phyloP scores from a whole-genome alignment of 2,329 filamentous ascomycete genomes.

The Westerdykella sp. region DNA sequence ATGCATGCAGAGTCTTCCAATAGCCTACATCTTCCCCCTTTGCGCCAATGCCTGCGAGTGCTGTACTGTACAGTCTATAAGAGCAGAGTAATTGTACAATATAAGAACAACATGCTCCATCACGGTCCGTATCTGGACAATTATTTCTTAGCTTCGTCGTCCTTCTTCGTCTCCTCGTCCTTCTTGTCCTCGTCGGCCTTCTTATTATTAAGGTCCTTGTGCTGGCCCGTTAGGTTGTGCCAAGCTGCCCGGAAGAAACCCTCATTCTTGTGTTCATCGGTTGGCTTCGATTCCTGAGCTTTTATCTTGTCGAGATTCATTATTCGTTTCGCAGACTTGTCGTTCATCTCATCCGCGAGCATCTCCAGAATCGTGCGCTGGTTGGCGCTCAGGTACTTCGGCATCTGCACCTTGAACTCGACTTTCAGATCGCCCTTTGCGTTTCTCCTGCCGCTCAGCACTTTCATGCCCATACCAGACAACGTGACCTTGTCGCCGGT shows the following conservation, averaged over 20 bases:
- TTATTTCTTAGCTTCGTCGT: constrained; percentile 25
- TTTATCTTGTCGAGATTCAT: constrained; percentile 67
- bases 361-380: constrained; percentile 92
- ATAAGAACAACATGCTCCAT: constrained; percentile 2
- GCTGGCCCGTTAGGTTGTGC: constrained; percentile 82
- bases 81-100: constrained; percentile 15
- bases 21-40: constrained; percentile 6
- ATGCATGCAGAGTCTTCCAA: constrained; percentile 21
- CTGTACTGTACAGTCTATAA: constrained; percentile 7
- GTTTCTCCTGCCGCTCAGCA: constrained; percentile 59
- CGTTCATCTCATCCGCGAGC: constrained; percentile 91
- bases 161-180: constrained; percentile 29
- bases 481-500: constrained; percentile 90
- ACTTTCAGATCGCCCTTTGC: constrained; percentile 78
- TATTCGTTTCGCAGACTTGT: constrained; percentile 82
- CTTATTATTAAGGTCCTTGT: constrained; percentile 23
- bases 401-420: constrained; percentile 92
- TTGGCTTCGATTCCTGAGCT: constrained; percentile 12
- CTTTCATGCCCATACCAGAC: constrained; percentile 88
- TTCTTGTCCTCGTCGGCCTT: constrained; percentile 15
- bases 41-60: constrained; percentile 10
- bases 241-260: constrained; percentile 90
- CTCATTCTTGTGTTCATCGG: constrained; percentile 61
- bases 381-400: constrained; percentile 85
- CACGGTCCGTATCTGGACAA: constrained; percentile 29